A percentile compares a stretch with the other conserved stretches of the same genome.
These are phyloP conservation scores for Pseudocercospora musae DNA, from an alignment of 2,329 filamentous ascomycete species.

Conservation along the genomic window DNA sequence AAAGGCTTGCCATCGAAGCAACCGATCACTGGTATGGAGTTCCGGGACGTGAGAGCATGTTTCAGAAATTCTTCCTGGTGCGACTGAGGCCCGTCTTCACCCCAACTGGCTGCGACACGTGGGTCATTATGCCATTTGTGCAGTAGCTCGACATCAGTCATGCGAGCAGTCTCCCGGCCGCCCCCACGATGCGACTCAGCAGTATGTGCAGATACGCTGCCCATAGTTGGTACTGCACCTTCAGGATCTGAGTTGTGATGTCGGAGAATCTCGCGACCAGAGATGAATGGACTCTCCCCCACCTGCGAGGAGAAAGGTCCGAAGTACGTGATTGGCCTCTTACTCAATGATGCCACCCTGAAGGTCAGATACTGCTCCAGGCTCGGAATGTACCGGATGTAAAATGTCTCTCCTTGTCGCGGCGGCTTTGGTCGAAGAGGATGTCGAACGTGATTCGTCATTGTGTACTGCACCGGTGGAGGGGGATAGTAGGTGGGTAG, in stretches of 20 bases:
- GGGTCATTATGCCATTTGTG: slow-evolving; percentile 86
- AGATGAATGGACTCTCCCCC: slow-evolving; percentile 34
- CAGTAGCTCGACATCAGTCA: slow-evolving; percentile 65
- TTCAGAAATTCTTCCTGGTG: slow-evolving; percentile 67
- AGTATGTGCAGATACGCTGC: slow-evolving; percentile 17
- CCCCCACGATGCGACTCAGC: neutral
- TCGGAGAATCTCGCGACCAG: slow-evolving; percentile 20
- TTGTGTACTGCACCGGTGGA: slow-evolving; percentile 73
- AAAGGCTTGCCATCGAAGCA: slow-evolving; percentile 95
- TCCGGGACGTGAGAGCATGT: slow-evolving; percentile 60
- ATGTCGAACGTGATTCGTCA: slow-evolving; percentile 76
- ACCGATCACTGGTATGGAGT: slow-evolving; percentile 87
- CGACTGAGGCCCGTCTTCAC: slow-evolving; percentile 55
- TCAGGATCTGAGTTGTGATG: slow-evolving; percentile 43
- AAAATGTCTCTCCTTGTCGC: slow-evolving; percentile 86
- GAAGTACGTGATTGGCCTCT: slow-evolving; percentile 60
- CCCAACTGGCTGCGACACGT: slow-evolving; percentile 84
- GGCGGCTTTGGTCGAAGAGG: slow-evolving; percentile 85
- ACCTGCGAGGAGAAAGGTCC: slow-evolving; percentile 48
- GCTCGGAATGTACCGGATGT: slow-evolving; percentile 80
- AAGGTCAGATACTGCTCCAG: slow-evolving; percentile 83
- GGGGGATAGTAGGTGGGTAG: slow-evolving; percentile 90
- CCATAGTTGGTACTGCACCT: slow-evolving; percentile 37
- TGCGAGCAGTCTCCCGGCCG: slow-evolving; percentile 17
- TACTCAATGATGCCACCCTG: slow-evolving; percentile 71